A percentile compares a stretch with the other conserved stretches of the same genome.
phyloP scores from a whole-genome alignment of 495 filamentous ascomycete genomes.

The Cladorrhinum samala region DNA sequence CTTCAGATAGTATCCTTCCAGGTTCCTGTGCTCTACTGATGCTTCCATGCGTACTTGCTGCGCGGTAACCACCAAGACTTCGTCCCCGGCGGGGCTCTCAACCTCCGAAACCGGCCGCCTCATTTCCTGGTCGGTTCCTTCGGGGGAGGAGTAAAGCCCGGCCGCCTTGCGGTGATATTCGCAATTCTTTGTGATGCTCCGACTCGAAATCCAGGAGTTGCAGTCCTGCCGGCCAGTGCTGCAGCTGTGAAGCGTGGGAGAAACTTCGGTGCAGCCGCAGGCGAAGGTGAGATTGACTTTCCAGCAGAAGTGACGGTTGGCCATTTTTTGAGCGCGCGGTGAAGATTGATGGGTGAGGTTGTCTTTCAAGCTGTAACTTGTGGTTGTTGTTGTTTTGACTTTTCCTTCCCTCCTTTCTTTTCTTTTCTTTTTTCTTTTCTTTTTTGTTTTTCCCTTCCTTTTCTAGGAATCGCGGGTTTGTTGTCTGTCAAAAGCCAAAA shows the following conservation, averaged over 20 bases:
- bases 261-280: slow-evolving; percentile 20
- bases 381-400: not conserved
- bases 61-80: not conserved
- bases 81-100: not conserved
- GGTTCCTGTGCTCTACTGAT: not conserved
- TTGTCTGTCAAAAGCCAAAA: too few species aligned
- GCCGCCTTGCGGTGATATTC: slow-evolving; percentile 11
- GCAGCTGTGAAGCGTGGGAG: slow-evolving; percentile 18
- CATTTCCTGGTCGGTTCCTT: too few species aligned
- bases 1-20: slow-evolving; percentile 1
- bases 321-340: slow-evolving; percentile 8
- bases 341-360: not conserved
- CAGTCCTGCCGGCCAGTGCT: slow-evolving; percentile 11
- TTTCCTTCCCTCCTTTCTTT: too few species aligned
- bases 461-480: too few species aligned
- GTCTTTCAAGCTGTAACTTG: not conserved
- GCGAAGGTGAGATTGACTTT: slow-evolving; percentile 17
- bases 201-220: slow-evolving; percentile 18
- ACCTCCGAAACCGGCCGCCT: too few species aligned
- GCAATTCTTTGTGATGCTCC: slow-evolving; percentile 18
- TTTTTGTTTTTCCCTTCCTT: too few species aligned
- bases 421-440: too few species aligned
- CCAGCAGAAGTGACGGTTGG: slow-evolving; percentile 23
- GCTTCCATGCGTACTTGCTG: not conserved
- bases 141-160: slow-evolving; percentile 9